Evolutionary conservation across 2,329 filamentous ascomycete species (phyloP).

Genomic region (Diaporthe velutina): DNA sequence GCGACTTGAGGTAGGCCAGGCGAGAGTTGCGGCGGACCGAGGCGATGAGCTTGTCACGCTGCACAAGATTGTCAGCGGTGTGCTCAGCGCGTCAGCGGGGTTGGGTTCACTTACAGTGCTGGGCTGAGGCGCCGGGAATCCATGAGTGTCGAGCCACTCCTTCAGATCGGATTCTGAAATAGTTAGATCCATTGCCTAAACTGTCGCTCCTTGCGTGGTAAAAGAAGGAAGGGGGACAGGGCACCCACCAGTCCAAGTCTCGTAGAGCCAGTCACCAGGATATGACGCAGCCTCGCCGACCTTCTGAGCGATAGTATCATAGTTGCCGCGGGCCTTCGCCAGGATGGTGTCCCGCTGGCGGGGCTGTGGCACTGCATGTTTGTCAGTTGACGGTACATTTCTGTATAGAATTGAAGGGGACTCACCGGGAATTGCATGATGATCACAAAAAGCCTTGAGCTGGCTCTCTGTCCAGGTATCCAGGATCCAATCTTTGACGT

Average conservation of each 20-base stretch:
- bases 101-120: constrained; percentile 60
- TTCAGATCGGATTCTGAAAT: constrained; percentile 87
- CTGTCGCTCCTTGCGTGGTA: accelerated
- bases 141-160: constrained; percentile 90
- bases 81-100: neutral
- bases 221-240: no score
- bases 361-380: constrained; percentile 78
- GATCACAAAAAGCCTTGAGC: constrained; percentile 92
- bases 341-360: constrained; percentile 87
- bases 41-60: constrained; percentile 89
- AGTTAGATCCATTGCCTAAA: neutral
- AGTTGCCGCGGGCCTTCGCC: constrained; percentile 82
- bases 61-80: constrained; percentile 39
- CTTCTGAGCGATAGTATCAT: constrained; percentile 82
- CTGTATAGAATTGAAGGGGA: neutral
- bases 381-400: constrained; percentile 7
- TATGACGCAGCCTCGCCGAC: constrained; percentile 83
- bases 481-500: constrained; percentile 90
- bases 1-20: constrained; percentile 77
- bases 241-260: constrained; percentile 76
- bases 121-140: constrained; percentile 88
- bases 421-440: constrained; percentile 81
- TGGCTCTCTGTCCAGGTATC: constrained; percentile 96
- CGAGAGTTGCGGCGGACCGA: constrained; percentile 91
- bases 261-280: constrained; percentile 95